Base-by-base conservation (phyloP, 805 yeast species). In the Hanseniaspora vineae region DNA sequence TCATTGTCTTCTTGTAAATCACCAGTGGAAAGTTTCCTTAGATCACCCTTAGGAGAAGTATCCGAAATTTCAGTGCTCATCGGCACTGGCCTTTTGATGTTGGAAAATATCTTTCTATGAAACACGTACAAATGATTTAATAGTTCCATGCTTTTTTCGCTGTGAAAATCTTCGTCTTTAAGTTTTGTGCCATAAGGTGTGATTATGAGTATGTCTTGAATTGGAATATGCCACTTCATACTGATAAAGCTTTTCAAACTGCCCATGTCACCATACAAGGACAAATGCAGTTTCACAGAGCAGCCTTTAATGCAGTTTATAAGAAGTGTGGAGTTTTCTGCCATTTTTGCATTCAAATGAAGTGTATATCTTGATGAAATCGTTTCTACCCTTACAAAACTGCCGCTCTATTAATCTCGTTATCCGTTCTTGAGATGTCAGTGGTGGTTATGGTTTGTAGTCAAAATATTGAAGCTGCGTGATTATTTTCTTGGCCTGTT, bases 131-230 rank as follows among this genome's bases (percentile, higher is more conserved):
- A 19, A 20, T 13, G 19, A 13, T 19, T 40, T 8, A 40, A 40
- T 3, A 19, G 15, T 10, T 40, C n/a, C 20, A 19, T 11, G 20
- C 17, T 40, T n/a, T 14, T 15, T 37, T 37, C 18, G 15, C 18
- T 40, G 70, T 56, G 68, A 70, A 58, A 67, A 73, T 58, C 23
- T 54, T 52, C 47, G 18, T 50, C 57, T 49, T 75, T 78, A 52
- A 83, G 66, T 54, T 75, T 77, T 43, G 76, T 70, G 0, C 89
- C 89, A 58, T 74, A 79, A 1, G 87, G 77, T 2, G 87, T 72
- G 37, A 83, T 61, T 13, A 83, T 64, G 52, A 82, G 69, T 42
- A 72, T 54, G 46, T 71, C 69, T 23, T 61, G 66, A 0, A 53
- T 35, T 0, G 74, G 69, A 1, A 76, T 72, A 42, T 55, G 55